Evolutionary conservation across 2,329 filamentous ascomycete genomes (phyloP), one percentile per base, ranked within the genome.

Genomic region (Stylonectria norvegica): DNA sequence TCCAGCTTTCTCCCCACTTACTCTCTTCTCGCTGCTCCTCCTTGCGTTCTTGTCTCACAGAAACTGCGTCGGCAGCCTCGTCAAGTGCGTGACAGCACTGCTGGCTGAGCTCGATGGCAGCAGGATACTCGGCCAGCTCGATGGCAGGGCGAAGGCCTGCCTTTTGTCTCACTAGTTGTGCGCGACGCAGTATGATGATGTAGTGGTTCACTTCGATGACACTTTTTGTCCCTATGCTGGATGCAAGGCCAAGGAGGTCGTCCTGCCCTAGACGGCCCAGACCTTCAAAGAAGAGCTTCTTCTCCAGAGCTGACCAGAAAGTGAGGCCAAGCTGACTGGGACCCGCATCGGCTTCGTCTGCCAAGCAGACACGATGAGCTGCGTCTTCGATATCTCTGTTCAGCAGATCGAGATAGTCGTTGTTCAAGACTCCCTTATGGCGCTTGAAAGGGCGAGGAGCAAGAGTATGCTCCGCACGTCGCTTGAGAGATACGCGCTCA

Each of bases 161-260:
- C 14, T 55, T 52, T 28, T 67, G 67, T 27, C 71, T 66, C 16
- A 64, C 58, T 23, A 71, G 61, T 5, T 67, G 50, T 2, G 69
- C 72, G 15, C 72, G 66, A 8, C 80, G 69, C 5, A 96, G 71
- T 1, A 86, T 60, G 5, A 69, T 56, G 4, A 94, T 60, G 58
- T 89, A 89, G 36, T 85, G 78, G 19, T 75, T 74, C 22, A 93
- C 79, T 63, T 96, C 89, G 7, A 84, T 59, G 48, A 80, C 75
- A 42, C 80, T 83, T 64, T 97, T 97, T 22, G 79, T 83, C 1
- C 71, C 70, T 12, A 95, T 69, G 0, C 75, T 71, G 7, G 64
- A 55, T 1, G 86, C 73, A 40, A 96, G 83, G 1, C 73, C 76
- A 2, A 64, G 64, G 1, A 85, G 53, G 45, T 89, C 70, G 51